Conservation (phyloP, 257 asterid genomes). For the Osmanthus fragrans region DNA sequence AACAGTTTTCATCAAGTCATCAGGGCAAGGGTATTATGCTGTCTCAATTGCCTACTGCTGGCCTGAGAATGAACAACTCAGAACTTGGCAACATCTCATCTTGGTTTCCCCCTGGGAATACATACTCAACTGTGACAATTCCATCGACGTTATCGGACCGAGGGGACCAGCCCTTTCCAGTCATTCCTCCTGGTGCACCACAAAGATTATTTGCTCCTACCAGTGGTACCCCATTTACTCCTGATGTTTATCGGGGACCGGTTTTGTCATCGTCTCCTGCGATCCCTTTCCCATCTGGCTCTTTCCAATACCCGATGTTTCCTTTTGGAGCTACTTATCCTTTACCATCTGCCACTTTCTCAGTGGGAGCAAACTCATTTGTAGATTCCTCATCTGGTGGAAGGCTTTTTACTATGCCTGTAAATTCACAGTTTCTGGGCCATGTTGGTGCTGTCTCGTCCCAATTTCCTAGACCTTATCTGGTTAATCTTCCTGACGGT, state of each 20-base stretch:
- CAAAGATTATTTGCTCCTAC: conserved; percentile 43
- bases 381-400: conserved; percentile 57
- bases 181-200: conserved; percentile 42
- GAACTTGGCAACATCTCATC: conserved; percentile 61
- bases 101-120: conserved; percentile 68
- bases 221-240: conserved; percentile 26
- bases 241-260: conserved; percentile 40
- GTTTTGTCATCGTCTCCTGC: conserved; percentile 49
- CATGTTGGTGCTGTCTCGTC: conserved; percentile 46
- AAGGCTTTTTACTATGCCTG: conserved; percentile 40
- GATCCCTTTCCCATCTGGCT: conserved; percentile 33
- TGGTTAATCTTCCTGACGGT: conserved; percentile 51
- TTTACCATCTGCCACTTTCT: conserved; percentile 32
- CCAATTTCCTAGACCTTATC: conserved; percentile 60
- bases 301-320: conserved; percentile 47
- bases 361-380: conserved; percentile 50
- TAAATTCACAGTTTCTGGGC: conserved; percentile 51
- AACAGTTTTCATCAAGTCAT: conserved; percentile 28
- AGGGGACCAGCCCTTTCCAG: conserved; percentile 32
- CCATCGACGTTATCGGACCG: conserved; percentile 41
- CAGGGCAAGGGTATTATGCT: conserved; percentile 38
- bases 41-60: conserved; percentile 47
- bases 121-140: conserved; percentile 52
- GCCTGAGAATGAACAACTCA: conserved; percentile 41
- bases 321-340: conserved; percentile 35